Evolutionary conservation across 164 flowering plant species (phyloP).

Genomic region (Tetrastigma voinierianum): DNA sequence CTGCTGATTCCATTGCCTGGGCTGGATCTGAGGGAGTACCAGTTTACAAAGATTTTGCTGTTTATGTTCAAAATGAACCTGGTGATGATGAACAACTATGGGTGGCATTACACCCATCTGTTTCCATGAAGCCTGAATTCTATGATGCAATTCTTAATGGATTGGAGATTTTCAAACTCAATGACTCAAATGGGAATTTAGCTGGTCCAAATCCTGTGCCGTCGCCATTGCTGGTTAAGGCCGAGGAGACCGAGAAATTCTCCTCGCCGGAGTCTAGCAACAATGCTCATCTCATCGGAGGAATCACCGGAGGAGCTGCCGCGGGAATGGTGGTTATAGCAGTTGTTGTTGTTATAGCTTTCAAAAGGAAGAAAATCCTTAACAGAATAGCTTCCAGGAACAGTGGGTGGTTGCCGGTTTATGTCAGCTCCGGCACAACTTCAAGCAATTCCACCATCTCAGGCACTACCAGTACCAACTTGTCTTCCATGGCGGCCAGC

Average conservation of each 20-base stretch:
- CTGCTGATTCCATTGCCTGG: slow-evolving; percentile 59
- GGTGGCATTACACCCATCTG: slow-evolving; percentile 32
- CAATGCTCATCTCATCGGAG: slow-evolving; percentile 10
- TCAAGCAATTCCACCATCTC: slow-evolving; percentile 34
- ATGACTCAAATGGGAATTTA: slow-evolving; percentile 22
- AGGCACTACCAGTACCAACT: slow-evolving; percentile 30
- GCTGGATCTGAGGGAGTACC: slow-evolving; percentile 40
- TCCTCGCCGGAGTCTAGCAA: background rate
- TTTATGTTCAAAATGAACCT: slow-evolving; percentile 28
- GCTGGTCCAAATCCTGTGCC: slow-evolving; percentile 36
- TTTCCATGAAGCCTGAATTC: slow-evolving; percentile 19
- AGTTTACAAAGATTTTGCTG: slow-evolving; percentile 50
- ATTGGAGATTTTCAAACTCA: slow-evolving; percentile 34
- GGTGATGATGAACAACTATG: slow-evolving; percentile 28
- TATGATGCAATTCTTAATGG: slow-evolving; percentile 38
- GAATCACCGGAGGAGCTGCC: slow-evolving; percentile 10
- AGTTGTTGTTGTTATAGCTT: slow-evolving; percentile 5
- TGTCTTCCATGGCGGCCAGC: slow-evolving; percentile 33
- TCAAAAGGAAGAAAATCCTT: slow-evolving; percentile 14
- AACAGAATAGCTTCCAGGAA: slow-evolving; percentile 7
- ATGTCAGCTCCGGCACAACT: slow-evolving; percentile 29
- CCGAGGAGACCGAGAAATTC: slow-evolving; percentile 5
- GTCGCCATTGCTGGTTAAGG: slow-evolving; percentile 15
- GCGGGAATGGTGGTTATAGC: background rate
- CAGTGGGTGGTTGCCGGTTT: slow-evolving; percentile 49